Conservation (phyloP, 108 stramenopile genomes). For the Cyclostephanos invisitatus region DNA sequence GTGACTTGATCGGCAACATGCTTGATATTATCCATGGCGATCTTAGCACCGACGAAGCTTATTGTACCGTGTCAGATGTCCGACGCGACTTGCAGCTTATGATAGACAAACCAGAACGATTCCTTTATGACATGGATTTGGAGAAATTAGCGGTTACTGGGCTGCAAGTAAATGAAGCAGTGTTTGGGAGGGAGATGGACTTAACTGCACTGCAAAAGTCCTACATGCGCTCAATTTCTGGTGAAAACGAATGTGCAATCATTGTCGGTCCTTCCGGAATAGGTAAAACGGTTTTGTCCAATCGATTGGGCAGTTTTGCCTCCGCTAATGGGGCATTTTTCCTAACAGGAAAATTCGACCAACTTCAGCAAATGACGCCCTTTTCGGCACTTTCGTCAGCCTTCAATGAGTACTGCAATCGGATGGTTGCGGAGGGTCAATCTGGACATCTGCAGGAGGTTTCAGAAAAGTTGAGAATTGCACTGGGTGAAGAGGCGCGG, state of each 20-base stretch:
- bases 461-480: conserved; percentile 5
- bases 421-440: conserved; percentile 1
- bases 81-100: conserved; percentile 30
- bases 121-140: conserved; percentile 24
- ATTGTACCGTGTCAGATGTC: conserved; percentile 16
- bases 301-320: conserved; percentile 9
- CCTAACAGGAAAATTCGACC: conserved; percentile 30
- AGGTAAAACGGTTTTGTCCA: conserved; percentile 27
- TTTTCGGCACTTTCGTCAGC: conserved; percentile 34
- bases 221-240: conserved; percentile 11
- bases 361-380: conserved; percentile 25
- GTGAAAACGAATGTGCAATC: conserved; percentile 11
- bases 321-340: conserved; percentile 19
- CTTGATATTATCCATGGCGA: conserved; percentile 16
- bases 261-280: conserved; percentile 29
- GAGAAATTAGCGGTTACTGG: conserved; percentile 14
- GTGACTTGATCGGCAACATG: conserved; percentile 31
- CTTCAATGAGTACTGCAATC: conserved; percentile 29
- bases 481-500: conserved; percentile 2
- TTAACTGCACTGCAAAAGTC: conserved; percentile 7
- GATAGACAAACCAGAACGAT: conserved; percentile 25
- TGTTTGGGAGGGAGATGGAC: conserved; percentile 26
- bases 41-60: conserved; percentile 23
- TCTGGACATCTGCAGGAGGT: neutral
- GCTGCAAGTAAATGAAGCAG: neutral